Conservation (phyloP, 179 eudicot species). For the Dionaea muscipula region DNA sequence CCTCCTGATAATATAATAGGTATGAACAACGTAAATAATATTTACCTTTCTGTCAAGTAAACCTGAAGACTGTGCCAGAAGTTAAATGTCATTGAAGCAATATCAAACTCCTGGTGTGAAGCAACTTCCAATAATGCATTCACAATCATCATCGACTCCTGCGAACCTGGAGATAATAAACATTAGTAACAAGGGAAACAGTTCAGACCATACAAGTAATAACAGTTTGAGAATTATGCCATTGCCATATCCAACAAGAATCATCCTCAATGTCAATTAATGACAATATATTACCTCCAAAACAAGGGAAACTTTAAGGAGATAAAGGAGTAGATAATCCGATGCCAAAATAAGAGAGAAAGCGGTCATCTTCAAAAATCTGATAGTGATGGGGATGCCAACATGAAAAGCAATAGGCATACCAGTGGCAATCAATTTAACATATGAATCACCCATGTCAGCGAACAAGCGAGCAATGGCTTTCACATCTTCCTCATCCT, state of each 20-base stretch:
- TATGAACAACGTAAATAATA: slow-evolving; percentile 3
- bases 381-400: too few relatives aligned
- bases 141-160: slow-evolving; percentile 87
- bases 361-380: too few relatives aligned
- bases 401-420: slow-evolving; percentile 12
- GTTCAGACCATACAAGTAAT: background rate
- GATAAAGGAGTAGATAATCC: too few relatives aligned
- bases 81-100: slow-evolving; percentile 95
- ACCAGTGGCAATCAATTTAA: slow-evolving; percentile 92
- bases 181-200: slow-evolving; percentile 5
- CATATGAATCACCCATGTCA: slow-evolving; percentile 98
- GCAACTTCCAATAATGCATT: slow-evolving; percentile 80
- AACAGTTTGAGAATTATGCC: background rate
- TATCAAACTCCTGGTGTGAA: slow-evolving; percentile 93
- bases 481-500: slow-evolving; percentile 99
- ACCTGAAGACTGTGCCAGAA: slow-evolving; percentile 98
- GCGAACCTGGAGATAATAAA: slow-evolving; percentile 53
- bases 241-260: too few relatives aligned
- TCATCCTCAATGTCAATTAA: too few relatives aligned
- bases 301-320: too few relatives aligned
- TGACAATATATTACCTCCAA: too few relatives aligned
- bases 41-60: slow-evolving; percentile 66
- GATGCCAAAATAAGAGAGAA: too few relatives aligned
- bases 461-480: slow-evolving; percentile 98
- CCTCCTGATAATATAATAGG: slow-evolving; percentile 4